Base-by-base conservation (phyloP, 257 asterid genomes). In the Phtheirospermum japonicum region DNA sequence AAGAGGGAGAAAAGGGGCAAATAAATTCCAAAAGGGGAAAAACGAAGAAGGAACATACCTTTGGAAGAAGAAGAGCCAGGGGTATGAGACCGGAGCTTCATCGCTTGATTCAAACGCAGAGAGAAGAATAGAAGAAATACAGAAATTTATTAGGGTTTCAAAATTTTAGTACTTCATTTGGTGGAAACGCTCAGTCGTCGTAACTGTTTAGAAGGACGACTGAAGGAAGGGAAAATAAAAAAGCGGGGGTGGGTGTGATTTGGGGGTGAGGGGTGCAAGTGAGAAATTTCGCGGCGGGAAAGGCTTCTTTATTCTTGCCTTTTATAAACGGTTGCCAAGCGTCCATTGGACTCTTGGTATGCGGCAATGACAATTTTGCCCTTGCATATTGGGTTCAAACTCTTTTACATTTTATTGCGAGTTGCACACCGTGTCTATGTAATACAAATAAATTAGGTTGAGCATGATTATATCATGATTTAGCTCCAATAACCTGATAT, bases 211-310 rank as follows among this genome's bases (percentile, higher is more conserved):
- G 66, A 62, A 12, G 13, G 43, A 13, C 59, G 9, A 37, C 30
- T 40, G 48, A 54, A 66, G 54, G 43, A 23, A 32, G 31, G 16
- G 59, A 48, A 45, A 63, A 32, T n/a, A 18, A 26, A 34, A 23
- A 23, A 23, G 12, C n/a, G 71, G 57, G 26, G 73, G 8, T 52
- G 68, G 32, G 67, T 36, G 40, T 34, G 48, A 42, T 8, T 55
- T 68, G 63, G 66, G 6, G 12, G 26, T 10, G 57, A 45, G 14
- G 64, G 9, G 7, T 18, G 30, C 7, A 31, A 33, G 51, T 30
- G 45, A 59, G 75, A 60, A 65, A 48, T 65, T 70, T 70, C 70
- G 70, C 76, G 79, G 76, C 80, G 80, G 80, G 80, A 75, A 71
- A 71, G 66, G 52, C 18, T 5, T 54, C 8, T 11, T 31, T 60